phyloP scores from a whole-genome alignment of 2,329 filamentous ascomycete genomes.

The Trichoderma cornu-damae region DNA sequence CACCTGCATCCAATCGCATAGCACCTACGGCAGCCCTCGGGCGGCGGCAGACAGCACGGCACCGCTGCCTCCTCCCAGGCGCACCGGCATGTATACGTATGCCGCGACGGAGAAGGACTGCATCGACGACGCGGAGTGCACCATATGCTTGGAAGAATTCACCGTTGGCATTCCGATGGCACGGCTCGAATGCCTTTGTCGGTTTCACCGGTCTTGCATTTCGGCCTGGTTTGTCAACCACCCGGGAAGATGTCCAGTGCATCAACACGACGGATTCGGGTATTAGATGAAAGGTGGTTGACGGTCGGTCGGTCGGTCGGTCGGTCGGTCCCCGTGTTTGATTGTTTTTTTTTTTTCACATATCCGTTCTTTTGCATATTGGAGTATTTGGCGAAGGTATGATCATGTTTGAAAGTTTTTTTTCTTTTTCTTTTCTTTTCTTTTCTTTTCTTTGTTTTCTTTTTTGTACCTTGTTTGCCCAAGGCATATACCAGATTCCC shows the following conservation, averaged over 20 bases:
- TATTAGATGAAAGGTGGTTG: slow-evolving; percentile 22
- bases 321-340: not conserved
- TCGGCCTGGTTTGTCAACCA: slow-evolving; percentile 57
- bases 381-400: slow-evolving; percentile 10
- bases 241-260: slow-evolving; percentile 59
- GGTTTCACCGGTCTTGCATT: slow-evolving; percentile 59
- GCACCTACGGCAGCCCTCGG: slow-evolving; percentile 41
- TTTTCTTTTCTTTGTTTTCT: no score
- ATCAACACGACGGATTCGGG: slow-evolving; percentile 59
- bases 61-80: slow-evolving; percentile 36
- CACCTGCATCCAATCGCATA: slow-evolving; percentile 52
- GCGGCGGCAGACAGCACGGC: slow-evolving; percentile 24
- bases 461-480: not conserved
- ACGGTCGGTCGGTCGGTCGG: not conserved
- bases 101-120: slow-evolving; percentile 63
- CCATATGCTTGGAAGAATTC: slow-evolving; percentile 63
- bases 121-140: slow-evolving; percentile 62
- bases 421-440: no score
- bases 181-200: slow-evolving; percentile 61
- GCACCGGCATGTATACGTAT: slow-evolving; percentile 60
- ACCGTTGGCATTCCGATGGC: slow-evolving; percentile 58
- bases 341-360: not conserved
- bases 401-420: slow-evolving; percentile 1
- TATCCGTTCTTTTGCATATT: slow-evolving; percentile 18
- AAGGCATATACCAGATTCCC: slow-evolving; percentile 8